phyloP scores from a whole-genome alignment of 23 red algal genomes.

The Pyropia yezoensis region DNA sequence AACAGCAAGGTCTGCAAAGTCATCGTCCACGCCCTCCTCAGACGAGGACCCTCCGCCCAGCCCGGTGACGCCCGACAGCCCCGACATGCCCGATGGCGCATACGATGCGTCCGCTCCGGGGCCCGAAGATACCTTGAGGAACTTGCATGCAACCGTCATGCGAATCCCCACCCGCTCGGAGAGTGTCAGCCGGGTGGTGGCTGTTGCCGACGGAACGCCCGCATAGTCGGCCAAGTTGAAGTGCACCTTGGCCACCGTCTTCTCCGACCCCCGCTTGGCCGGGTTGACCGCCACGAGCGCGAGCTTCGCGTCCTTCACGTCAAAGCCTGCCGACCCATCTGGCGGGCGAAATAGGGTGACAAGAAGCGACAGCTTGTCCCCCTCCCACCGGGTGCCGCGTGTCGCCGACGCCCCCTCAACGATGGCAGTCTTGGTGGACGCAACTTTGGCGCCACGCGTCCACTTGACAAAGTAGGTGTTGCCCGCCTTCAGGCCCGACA shows the following conservation, averaged over 20 bases:
- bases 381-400: neutral
- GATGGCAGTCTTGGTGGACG: conserved; percentile 25
- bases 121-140: conserved; percentile 22
- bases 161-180: conserved; percentile 21
- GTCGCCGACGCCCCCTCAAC: neutral
- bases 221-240: conserved; percentile 40
- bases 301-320: conserved; percentile 58
- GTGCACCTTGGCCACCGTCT: conserved; percentile 51
- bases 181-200: conserved; percentile 13
- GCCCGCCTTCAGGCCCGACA: conserved; percentile 33
- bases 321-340: conserved; percentile 13
- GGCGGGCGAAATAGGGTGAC: conserved; percentile 32
- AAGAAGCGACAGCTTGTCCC: conserved; percentile 43
- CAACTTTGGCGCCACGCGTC: conserved; percentile 61
- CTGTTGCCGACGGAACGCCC: conserved; percentile 35
- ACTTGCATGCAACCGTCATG: conserved; percentile 22
- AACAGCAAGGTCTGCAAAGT: conserved; percentile 53
- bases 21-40: conserved; percentile 18
- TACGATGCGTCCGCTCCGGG: conserved; percentile 23
- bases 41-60: too few species aligned
- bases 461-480: conserved; percentile 45
- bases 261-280: conserved; percentile 5
- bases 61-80: conserved; percentile 14
- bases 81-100: conserved; percentile 17
- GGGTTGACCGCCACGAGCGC: conserved; percentile 29